Conservation (phyloP, 192 early-diverging fungal genomes). For the Coemansia sp. region DNA sequence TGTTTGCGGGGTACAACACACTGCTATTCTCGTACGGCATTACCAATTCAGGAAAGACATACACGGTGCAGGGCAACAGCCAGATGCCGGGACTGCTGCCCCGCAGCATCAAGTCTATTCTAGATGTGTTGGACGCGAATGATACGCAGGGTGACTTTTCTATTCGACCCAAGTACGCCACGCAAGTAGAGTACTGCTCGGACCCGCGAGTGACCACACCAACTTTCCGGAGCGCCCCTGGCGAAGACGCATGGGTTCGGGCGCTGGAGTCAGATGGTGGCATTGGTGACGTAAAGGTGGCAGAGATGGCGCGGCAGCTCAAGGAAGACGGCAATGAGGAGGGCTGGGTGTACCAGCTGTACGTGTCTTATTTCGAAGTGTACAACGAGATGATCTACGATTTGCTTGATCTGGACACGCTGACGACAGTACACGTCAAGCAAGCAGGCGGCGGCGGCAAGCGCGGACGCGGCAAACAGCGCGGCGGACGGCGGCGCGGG, state of each 20-base stretch:
- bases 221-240: constrained; percentile 33
- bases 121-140: constrained; percentile 53
- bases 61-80: constrained; percentile 60
- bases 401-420: constrained; percentile 61
- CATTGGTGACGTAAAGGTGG: constrained; percentile 1
- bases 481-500: constrained; percentile 2
- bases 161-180: constrained; percentile 39
- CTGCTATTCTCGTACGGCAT: constrained; percentile 71
- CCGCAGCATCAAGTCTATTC: constrained; percentile 58
- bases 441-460: neutral
- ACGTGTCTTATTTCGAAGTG: constrained; percentile 88
- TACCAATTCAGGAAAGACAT: constrained; percentile 72
- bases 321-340: constrained; percentile 2
- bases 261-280: constrained; percentile 10
- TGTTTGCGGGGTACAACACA: constrained; percentile 60
- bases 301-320: constrained; percentile 22
- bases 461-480: neutral
- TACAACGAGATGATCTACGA: constrained; percentile 88
- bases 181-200: constrained; percentile 46
- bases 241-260: constrained; percentile 45
- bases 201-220: constrained; percentile 32
- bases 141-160: constrained; percentile 41
- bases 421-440: constrained; percentile 42
- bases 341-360: constrained; percentile 76
- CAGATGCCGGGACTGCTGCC: constrained; percentile 59